Evolutionary conservation across 2,329 filamentous ascomycete genomes (phyloP), one percentile per base, ranked within the genome.

Genomic region (Aspergillus tanneri): DNA sequence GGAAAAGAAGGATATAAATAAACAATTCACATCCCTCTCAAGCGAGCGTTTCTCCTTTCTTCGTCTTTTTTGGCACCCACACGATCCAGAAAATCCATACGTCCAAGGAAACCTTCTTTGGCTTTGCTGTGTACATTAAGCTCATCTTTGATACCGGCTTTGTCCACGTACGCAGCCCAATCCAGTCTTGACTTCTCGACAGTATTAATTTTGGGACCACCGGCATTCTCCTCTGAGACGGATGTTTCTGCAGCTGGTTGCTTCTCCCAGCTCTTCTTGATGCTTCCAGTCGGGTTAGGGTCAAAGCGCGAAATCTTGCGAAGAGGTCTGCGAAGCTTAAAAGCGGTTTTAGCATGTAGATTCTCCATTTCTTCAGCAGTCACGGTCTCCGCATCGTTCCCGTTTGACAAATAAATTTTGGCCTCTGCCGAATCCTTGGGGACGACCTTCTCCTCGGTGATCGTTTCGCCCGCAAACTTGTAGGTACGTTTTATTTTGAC

Each of bases 141-240:
- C 63, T 86, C 83, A 48, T 83, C 81, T 47, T 77, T 76, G 48
- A 85, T 77, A 23, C 82, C 81, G 37, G 79, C 78, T 44, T 78
- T 69, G 60, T 84, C 80, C 32, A 86, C 82, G 59, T 83, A 84
- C 9, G 77, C 76, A 16, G 80, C 81, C 83, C 83, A 86, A 57
- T 86, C 83, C 59, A 85, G 69, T 44, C 81, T 77, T 23, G 79
- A 83, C 66, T 85, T 86, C 66, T 84, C 81, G 41, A 86, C 80
- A 0, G 82, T 84, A 55, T 83, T 85, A 68, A 86, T 77, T 60
- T 84, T 85, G 49, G 79, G 77, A 59, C 78, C 69, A 68, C 76
- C 58, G 61, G 72, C 52, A 23, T 62, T 60, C 49, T 63, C 57
- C 50, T 62, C 63, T 28, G 59, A 57, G 6, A 58, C 58, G 5